These are phyloP conservation scores for Coffea humblotiana DNA, from an alignment of 305 asterid species.

Conservation along the genomic window DNA sequence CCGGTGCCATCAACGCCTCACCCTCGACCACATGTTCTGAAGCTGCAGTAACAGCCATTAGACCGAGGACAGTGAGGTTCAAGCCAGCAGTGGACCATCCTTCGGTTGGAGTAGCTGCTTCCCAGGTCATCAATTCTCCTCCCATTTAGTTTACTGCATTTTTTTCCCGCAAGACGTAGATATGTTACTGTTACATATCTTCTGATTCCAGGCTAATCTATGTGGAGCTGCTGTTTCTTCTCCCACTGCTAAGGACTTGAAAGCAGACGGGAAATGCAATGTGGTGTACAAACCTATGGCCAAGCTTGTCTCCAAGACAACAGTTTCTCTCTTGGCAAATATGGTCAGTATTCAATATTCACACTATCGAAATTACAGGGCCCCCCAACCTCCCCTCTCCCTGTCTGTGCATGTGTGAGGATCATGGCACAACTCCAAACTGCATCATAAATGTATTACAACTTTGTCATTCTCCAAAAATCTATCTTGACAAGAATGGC, in stretches of 20 bases:
- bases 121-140: constrained; percentile 23
- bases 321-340: constrained; percentile 64
- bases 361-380: neutral
- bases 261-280: constrained; percentile 32
- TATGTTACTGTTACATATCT: constrained; percentile 12
- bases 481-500: neutral
- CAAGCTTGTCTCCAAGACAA: constrained; percentile 58
- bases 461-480: neutral
- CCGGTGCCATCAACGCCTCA: constrained; percentile 45
- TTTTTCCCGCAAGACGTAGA: neutral
- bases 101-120: constrained; percentile 32
- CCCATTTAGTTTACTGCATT: neutral
- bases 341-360: constrained; percentile 44
- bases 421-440: neutral
- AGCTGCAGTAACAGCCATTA: constrained; percentile 44
- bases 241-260: constrained; percentile 33
- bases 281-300: constrained; percentile 74
- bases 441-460: neutral
- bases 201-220: constrained; percentile 41
- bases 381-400: neutral
- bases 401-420: neutral
- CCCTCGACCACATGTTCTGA: constrained; percentile 34
- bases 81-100: constrained; percentile 33
- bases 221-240: constrained; percentile 30
- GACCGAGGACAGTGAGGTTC: constrained; percentile 64